Percentiles rank a stretch among this genome's conserved stretches.
phyloP scores from a whole-genome alignment of 139 green algal species.

The Chloropicon primus region DNA sequence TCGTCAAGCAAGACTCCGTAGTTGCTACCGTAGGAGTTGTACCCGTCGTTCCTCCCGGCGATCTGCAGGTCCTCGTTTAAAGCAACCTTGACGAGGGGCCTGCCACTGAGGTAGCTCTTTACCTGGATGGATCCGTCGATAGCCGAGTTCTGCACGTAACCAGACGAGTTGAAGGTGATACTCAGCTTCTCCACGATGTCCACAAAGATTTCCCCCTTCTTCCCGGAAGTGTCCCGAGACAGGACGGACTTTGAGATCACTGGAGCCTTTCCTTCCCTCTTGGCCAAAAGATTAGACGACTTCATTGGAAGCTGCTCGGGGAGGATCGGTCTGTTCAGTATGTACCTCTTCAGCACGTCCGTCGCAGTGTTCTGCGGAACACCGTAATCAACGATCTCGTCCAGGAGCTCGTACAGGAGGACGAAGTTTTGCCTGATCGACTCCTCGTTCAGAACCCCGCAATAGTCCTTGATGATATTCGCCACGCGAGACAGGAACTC shows the following conservation, averaged over 20 bases:
- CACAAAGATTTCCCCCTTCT: constrained; percentile 84
- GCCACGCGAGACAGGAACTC: constrained; percentile 80
- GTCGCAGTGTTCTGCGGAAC: constrained; percentile 69
- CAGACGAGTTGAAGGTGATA: constrained; percentile 73
- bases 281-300: not conserved
- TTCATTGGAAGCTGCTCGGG: constrained; percentile 15
- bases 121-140: constrained; percentile 75
- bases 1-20: constrained; percentile 65
- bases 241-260: constrained; percentile 65
- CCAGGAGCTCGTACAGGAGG: constrained; percentile 93
- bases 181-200: constrained; percentile 92
- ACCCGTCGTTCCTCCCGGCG: constrained; percentile 13
- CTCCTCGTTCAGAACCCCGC: constrained; percentile 78
- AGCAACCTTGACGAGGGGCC: constrained; percentile 72
- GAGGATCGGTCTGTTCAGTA: constrained; percentile 74
- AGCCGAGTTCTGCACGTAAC: constrained; percentile 62
- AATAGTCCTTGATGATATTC: constrained; percentile 84
- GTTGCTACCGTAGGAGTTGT: constrained; percentile 3
- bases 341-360: constrained; percentile 79
- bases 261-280: not conserved
- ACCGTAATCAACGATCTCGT: constrained; percentile 54
- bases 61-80: constrained; percentile 79
- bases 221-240: not conserved
- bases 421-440: constrained; percentile 88
- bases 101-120: constrained; percentile 71